phyloP scores from a whole-genome alignment of 1,284 basidiomycete genomes.

The Trametes polyzona region DNA sequence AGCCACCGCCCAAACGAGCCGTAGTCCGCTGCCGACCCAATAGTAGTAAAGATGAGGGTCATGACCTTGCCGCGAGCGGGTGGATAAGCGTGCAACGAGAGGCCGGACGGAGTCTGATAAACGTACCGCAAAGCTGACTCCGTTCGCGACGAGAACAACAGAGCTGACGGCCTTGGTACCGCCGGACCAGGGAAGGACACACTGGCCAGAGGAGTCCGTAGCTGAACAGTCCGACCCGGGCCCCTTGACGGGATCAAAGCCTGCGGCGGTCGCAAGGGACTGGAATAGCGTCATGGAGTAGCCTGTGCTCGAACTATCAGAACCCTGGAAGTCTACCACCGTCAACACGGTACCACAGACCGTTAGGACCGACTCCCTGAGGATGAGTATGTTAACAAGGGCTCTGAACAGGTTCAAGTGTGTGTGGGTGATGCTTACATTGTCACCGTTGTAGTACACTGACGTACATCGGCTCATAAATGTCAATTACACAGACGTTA shows the following conservation, averaged over 20 bases:
- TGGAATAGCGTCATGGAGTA: slow-evolving; percentile 79
- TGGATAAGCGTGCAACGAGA: no score
- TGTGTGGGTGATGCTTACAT: slow-evolving; percentile 46
- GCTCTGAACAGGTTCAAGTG: no score
- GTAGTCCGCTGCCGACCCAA: slow-evolving; percentile 83
- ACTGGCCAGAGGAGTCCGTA: slow-evolving; percentile 60
- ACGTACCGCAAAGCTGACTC: slow-evolving; percentile 73
- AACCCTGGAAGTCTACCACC: not conserved
- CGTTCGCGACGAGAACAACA: slow-evolving; percentile 75
- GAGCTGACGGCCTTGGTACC: slow-evolving; percentile 76
- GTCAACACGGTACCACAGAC: slow-evolving; percentile 28
- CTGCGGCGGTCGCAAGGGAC: slow-evolving; percentile 66
- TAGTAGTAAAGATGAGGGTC: slow-evolving; percentile 80
- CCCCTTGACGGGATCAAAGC: slow-evolving; percentile 67
- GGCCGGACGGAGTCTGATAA: no score
- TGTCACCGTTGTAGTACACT: slow-evolving; percentile 78
- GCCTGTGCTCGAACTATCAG: slow-evolving; percentile 26
- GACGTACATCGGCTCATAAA: not conserved
- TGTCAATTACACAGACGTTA: not conserved
- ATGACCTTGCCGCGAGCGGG: no score
- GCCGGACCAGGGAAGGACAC: slow-evolving; percentile 73
- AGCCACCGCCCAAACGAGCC: slow-evolving; percentile 81
- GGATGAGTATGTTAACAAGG: not conserved
- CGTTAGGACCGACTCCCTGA: slow-evolving; percentile 64
- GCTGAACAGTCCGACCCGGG: slow-evolving; percentile 67